These are phyloP conservation scores for Trypanosoma grayi DNA, from an alignment of 208 protist species.

Conservation along the genomic window DNA sequence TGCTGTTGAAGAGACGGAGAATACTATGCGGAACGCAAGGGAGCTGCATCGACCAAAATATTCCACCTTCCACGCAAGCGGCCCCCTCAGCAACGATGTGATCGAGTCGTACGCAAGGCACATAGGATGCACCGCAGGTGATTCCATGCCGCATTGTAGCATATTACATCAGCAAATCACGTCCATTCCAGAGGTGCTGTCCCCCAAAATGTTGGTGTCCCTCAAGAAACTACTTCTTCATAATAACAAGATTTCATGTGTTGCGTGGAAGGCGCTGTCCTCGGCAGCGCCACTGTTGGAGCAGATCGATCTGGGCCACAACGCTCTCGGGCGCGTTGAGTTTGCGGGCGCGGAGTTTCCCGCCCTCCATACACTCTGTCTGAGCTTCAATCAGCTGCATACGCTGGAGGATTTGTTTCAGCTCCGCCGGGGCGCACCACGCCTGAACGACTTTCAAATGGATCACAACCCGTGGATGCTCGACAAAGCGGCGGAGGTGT, in stretches of 20 bases:
- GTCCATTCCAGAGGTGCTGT: constrained; percentile 36
- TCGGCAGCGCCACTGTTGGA: constrained; percentile 49
- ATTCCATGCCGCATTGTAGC: constrained; percentile 31
- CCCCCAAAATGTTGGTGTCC: constrained; percentile 17
- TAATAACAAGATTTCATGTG: constrained; percentile 42
- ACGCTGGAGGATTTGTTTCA: constrained; percentile 37
- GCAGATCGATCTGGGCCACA: constrained; percentile 46
- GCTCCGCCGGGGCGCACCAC: constrained; percentile 30
- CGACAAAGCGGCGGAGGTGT: constrained; percentile 23
- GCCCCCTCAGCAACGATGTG: constrained; percentile 28
- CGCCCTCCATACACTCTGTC: constrained; percentile 33
- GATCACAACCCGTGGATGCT: constrained; percentile 69
- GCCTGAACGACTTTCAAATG: constrained; percentile 44
- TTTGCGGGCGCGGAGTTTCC: constrained; percentile 18
- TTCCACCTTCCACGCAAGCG: not conserved
- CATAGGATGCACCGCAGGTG: constrained; percentile 6
- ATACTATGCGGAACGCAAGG: constrained; percentile 23
- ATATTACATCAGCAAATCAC: constrained; percentile 42
- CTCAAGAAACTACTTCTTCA: constrained; percentile 56
- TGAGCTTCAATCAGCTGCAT: constrained; percentile 52
- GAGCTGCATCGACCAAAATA: not conserved
- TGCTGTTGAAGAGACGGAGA: constrained; percentile 41
- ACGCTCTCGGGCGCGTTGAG: constrained; percentile 25
- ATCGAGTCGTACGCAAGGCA: constrained; percentile 33
- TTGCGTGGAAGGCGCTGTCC: constrained; percentile 54